Evolutionary conservation across 352 stramenopile species (phyloP).

Genomic region (Phytophthora pluvialis): DNA sequence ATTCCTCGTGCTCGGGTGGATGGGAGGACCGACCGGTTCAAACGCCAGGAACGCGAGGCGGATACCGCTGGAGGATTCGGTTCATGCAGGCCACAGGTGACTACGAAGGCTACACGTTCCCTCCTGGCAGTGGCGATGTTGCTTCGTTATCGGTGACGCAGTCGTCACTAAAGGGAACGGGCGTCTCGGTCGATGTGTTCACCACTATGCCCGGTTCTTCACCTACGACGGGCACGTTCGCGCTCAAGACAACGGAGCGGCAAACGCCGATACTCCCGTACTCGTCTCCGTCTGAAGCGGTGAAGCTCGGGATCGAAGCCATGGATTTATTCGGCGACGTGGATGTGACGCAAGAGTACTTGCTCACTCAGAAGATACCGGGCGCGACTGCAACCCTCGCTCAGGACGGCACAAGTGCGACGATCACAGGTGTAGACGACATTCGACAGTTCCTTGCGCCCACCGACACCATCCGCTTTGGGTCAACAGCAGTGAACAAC

Average conservation of each 20-base stretch:
- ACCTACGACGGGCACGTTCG: slow-evolving; percentile 59
- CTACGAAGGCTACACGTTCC: slow-evolving; percentile 75
- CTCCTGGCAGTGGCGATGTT: slow-evolving; percentile 69
- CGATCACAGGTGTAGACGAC: slow-evolving; percentile 56
- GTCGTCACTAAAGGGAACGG: slow-evolving; percentile 34
- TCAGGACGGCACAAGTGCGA: slow-evolving; percentile 58
- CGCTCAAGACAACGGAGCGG: slow-evolving; percentile 42
- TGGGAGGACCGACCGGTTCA: slow-evolving; percentile 89
- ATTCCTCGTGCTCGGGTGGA: slow-evolving; percentile 79
- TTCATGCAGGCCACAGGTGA: slow-evolving; percentile 79
- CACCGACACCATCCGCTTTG: slow-evolving; percentile 75
- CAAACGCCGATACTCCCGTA: slow-evolving; percentile 63
- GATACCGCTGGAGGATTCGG: slow-evolving; percentile 77
- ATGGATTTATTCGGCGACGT: slow-evolving; percentile 81
- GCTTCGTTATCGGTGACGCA: slow-evolving; percentile 29
- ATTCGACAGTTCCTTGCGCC: slow-evolving; percentile 71
- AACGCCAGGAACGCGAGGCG: slow-evolving; percentile 76
- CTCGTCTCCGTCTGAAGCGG: slow-evolving; percentile 55
- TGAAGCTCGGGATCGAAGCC: slow-evolving; percentile 75
- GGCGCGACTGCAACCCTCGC: slow-evolving; percentile 55
- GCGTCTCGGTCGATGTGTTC: slow-evolving; percentile 56
- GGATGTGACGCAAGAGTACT: slow-evolving; percentile 55
- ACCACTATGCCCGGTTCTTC: slow-evolving; percentile 55
- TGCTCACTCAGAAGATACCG: slow-evolving; percentile 63
- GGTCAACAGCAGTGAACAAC: slow-evolving; percentile 40